A percentile compares a stretch with the other conserved stretches of the same genome.
These are phyloP conservation scores for Colletotrichum destructivum DNA, from an alignment of 2,329 filamentous ascomycete genomes.

Conservation along the genomic window DNA sequence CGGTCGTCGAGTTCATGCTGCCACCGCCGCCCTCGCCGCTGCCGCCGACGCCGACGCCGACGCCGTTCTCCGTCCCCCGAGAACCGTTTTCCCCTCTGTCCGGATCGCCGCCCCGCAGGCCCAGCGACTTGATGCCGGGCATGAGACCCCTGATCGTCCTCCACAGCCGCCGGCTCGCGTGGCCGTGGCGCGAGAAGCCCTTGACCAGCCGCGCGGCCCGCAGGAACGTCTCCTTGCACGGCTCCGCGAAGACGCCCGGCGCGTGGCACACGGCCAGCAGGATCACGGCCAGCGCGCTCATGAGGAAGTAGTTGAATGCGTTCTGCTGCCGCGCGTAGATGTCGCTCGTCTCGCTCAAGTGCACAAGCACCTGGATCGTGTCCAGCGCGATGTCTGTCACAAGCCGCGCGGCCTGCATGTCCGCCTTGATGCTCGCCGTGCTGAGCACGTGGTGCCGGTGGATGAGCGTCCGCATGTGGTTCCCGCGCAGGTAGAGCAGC, in stretches of 20 bases:
- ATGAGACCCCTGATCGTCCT: constrained; percentile 54
- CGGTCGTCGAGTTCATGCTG: constrained; percentile 1
- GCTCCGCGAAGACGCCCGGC: constrained; percentile 57
- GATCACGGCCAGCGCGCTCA: constrained; percentile 56
- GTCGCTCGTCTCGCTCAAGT: constrained; percentile 53
- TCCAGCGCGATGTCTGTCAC: constrained; percentile 56
- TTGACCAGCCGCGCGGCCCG: constrained; percentile 52
- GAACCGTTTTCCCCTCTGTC: constrained; percentile 24
- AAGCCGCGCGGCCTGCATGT: constrained; percentile 53
- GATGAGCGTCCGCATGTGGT: constrained; percentile 61
- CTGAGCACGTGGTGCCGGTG: constrained; percentile 60
- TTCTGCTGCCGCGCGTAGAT: constrained; percentile 57
- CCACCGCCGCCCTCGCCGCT: neutral
- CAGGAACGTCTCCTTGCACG: constrained; percentile 51
- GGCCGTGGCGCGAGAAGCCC: constrained; percentile 52
- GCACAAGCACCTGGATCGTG: constrained; percentile 54
- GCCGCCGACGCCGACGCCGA: constrained; percentile 20
- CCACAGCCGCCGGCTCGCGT: constrained; percentile 53
- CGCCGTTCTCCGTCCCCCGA: constrained; percentile 18
- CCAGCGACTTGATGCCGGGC: constrained; percentile 50
- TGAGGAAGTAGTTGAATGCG: constrained; percentile 59
- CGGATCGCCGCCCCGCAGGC: constrained; percentile 42
- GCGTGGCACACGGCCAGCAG: constrained; percentile 63
- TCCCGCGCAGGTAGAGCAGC: constrained; percentile 60
- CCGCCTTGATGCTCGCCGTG: constrained; percentile 53